These are phyloP conservation scores for Citrus cavaleriei DNA, from an alignment of 345 rosid genomes.

Conservation along the genomic window DNA sequence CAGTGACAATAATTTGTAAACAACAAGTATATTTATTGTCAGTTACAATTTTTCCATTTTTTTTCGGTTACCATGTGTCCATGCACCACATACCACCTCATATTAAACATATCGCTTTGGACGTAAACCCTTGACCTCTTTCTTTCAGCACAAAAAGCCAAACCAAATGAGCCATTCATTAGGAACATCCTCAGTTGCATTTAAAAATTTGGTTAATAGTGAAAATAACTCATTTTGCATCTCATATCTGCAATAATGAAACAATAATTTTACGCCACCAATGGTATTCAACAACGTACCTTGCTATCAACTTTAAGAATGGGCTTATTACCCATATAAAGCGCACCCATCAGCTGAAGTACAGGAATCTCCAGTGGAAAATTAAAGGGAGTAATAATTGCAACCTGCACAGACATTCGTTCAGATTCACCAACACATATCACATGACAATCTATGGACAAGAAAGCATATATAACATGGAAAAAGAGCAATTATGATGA, in stretches of 20 bases:
- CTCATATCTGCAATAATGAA: background rate
- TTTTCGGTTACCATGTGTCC: no score
- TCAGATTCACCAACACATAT: background rate
- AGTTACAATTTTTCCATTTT: background rate
- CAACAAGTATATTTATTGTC: background rate
- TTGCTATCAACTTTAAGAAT: slow-evolving; percentile 93
- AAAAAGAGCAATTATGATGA: background rate
- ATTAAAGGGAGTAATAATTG: slow-evolving; percentile 92
- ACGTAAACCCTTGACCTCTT: no score
- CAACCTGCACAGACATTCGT: slow-evolving; percentile 53
- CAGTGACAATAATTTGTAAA: background rate
- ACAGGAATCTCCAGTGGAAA: slow-evolving; percentile 96
- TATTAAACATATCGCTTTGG: no score
- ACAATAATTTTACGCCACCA: background rate
- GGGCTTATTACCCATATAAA: slow-evolving; percentile 98
- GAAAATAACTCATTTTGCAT: background rate
- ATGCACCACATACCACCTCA: no score
- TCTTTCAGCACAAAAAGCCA: no score
- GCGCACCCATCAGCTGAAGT: slow-evolving; percentile 96
- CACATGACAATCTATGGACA: background rate
- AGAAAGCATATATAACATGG: background rate
- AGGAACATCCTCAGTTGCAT: background rate
- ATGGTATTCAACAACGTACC: slow-evolving; percentile 36
- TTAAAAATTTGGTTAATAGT: background rate
- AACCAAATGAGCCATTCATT: no score